phyloP scores from a whole-genome alignment of 1,139 yeast genomes.

The Torulaspora pretoriensis region DNA sequence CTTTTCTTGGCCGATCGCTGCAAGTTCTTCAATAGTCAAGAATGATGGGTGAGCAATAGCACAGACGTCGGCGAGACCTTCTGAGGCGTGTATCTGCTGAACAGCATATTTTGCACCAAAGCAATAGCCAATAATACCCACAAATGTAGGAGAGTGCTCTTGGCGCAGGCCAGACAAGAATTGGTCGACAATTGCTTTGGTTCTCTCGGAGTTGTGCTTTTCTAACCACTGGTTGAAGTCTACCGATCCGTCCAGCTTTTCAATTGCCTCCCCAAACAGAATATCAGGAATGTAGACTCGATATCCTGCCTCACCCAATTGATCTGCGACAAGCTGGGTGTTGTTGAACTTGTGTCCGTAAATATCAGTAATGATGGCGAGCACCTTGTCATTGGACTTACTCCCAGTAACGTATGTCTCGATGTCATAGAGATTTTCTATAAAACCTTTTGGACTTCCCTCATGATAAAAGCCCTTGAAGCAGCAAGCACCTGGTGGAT shows the following conservation, averaged over 20 bases:
- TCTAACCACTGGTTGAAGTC: constrained; percentile 49
- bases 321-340: constrained; percentile 58
- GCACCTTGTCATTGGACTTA: constrained; percentile 39
- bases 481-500: constrained; percentile 52
- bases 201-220: constrained; percentile 48
- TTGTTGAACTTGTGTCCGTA: constrained; percentile 59
- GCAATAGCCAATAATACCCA: constrained; percentile 74
- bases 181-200: constrained; percentile 42
- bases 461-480: constrained; percentile 44
- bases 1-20: constrained; percentile 43
- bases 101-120: constrained; percentile 73
- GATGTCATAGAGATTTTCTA: constrained; percentile 43
- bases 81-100: constrained; percentile 46
- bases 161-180: constrained; percentile 45
- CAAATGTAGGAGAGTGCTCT: constrained; percentile 47
- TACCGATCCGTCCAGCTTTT: constrained; percentile 28
- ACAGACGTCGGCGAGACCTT: constrained; percentile 51
- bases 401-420: constrained; percentile 56
- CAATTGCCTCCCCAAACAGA: constrained; percentile 50
- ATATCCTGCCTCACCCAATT: constrained; percentile 59
- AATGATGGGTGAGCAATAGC: constrained; percentile 82
- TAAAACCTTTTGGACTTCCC: constrained; percentile 48
- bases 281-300: constrained; percentile 72
- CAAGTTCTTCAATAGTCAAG: constrained; percentile 59
- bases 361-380: constrained; percentile 67